phyloP scores from a whole-genome alignment of 2,329 filamentous ascomycete species.

The Diaporthe amygdali region DNA sequence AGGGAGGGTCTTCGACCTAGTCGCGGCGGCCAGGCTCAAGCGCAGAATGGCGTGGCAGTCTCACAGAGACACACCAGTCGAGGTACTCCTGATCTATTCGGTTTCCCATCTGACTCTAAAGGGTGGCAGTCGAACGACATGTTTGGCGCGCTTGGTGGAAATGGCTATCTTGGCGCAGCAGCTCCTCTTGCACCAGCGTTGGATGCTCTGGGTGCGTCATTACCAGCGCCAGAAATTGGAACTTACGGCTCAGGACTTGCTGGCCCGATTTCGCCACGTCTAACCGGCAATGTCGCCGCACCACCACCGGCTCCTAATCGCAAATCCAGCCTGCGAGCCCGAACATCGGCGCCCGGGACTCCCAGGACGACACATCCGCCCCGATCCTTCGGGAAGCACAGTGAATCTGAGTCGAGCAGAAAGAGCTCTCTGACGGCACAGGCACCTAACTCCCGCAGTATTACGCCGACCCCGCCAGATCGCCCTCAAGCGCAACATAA shows the following conservation, averaged over 20 bases:
- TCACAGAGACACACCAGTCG: not conserved
- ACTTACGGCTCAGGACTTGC: conserved; percentile 42
- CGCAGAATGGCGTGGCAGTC: not conserved
- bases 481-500: conserved; percentile 34
- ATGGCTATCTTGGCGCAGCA: conserved; percentile 36
- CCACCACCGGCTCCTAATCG: conserved; percentile 56
- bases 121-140: conserved; percentile 56
- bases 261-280: conserved; percentile 29
- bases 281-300: conserved; percentile 27
- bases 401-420: conserved; percentile 26
- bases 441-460: not conserved
- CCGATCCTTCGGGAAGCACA: conserved; percentile 30
- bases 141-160: conserved; percentile 47
- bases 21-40: conserved; percentile 20
- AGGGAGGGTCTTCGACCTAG: conserved; percentile 54
- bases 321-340: conserved; percentile 58
- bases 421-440: conserved; percentile 19
- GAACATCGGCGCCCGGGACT: conserved; percentile 38
- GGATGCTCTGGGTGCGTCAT: conserved; percentile 52
- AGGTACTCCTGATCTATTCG: conserved; percentile 56
- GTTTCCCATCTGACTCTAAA: conserved; percentile 49
- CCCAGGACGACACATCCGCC: conserved; percentile 8
- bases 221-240: conserved; percentile 45
- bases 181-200: conserved; percentile 39
- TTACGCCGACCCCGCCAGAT: conserved; percentile 25